phyloP scores from a whole-genome alignment of 2,329 filamentous ascomycete genomes.

The Pezicula rhizophila region DNA sequence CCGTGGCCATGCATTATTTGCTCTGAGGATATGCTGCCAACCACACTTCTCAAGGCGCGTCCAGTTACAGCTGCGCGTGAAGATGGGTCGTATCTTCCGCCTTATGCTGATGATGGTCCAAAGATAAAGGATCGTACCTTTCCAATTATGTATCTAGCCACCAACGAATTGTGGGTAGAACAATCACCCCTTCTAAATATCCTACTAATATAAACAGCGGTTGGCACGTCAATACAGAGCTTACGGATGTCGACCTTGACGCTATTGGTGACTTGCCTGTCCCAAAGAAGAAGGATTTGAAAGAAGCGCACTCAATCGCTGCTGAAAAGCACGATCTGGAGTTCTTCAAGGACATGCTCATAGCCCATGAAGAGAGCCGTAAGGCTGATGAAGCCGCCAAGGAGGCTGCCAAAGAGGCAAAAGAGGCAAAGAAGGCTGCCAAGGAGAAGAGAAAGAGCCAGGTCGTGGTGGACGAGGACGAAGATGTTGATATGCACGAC shows the following conservation, averaged over 20 bases:
- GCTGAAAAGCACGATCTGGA: slow-evolving; percentile 70
- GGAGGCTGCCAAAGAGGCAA: slow-evolving; percentile 39
- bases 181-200: background rate
- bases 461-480: slow-evolving; percentile 45
- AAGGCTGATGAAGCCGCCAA: slow-evolving; percentile 44
- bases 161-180: slow-evolving; percentile 88
- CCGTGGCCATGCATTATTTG: slow-evolving; percentile 93
- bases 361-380: slow-evolving; percentile 61
- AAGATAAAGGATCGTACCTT: slow-evolving; percentile 80
- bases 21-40: slow-evolving; percentile 89
- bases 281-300: slow-evolving; percentile 72
- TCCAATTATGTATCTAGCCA: slow-evolving; percentile 89
- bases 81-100: slow-evolving; percentile 82
- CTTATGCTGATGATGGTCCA: slow-evolving; percentile 83
- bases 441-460: slow-evolving; percentile 43
- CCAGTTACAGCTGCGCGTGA: slow-evolving; percentile 76
- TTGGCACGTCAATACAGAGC: slow-evolving; percentile 82
- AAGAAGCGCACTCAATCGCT: slow-evolving; percentile 74
- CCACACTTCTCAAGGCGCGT: slow-evolving; percentile 66
- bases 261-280: slow-evolving; percentile 63
- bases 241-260: slow-evolving; percentile 70
- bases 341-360: slow-evolving; percentile 77
- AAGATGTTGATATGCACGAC: slow-evolving; percentile 57
- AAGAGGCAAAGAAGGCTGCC: slow-evolving; percentile 39
- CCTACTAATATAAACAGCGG: slow-evolving; percentile 49